These are phyloP conservation scores for Suhomyces bribrorum DNA, from an alignment of 1,139 yeast genomes.

Conservation along the genomic window DNA sequence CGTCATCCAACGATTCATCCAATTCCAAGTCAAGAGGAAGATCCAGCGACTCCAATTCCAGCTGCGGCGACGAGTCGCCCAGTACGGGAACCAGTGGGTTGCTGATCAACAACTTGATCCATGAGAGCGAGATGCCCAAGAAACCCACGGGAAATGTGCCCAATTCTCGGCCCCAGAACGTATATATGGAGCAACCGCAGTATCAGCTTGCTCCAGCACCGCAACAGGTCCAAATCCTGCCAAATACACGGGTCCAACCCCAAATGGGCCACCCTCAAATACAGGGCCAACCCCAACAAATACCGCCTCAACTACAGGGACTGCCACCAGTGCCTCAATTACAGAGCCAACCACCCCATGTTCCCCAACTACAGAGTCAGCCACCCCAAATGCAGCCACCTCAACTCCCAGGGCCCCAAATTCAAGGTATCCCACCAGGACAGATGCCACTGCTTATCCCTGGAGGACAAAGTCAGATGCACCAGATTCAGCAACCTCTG, in stretches of 20 bases:
- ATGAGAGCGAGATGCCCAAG: conserved; percentile 2
- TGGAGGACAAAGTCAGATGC: too few species aligned
- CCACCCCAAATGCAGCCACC: too few species aligned
- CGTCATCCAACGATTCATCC: background rate
- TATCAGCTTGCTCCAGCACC: background rate
- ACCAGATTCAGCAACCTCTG: too few species aligned
- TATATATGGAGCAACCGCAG: background rate
- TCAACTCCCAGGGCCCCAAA: too few species aligned
- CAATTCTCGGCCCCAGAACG: too few species aligned
- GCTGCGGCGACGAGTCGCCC: conserved; percentile 5
- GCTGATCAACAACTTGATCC: conserved; percentile 8
- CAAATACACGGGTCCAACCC: background rate
- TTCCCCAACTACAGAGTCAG: too few species aligned
- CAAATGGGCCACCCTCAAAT: background rate
- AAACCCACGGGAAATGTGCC: background rate
- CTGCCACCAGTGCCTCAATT: background rate
- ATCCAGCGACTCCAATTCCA: background rate
- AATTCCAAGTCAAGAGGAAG: conserved; percentile 4
- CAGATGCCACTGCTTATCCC: too few species aligned
- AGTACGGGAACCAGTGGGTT: conserved; percentile 2
- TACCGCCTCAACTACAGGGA: background rate
- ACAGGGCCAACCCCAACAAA: background rate
- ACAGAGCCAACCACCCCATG: too few species aligned
- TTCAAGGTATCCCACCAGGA: too few species aligned
- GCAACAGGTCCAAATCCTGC: background rate